These are phyloP conservation scores for Nemania diffusa DNA, from an alignment of 2,329 filamentous ascomycete genomes.

Conservation along the genomic window DNA sequence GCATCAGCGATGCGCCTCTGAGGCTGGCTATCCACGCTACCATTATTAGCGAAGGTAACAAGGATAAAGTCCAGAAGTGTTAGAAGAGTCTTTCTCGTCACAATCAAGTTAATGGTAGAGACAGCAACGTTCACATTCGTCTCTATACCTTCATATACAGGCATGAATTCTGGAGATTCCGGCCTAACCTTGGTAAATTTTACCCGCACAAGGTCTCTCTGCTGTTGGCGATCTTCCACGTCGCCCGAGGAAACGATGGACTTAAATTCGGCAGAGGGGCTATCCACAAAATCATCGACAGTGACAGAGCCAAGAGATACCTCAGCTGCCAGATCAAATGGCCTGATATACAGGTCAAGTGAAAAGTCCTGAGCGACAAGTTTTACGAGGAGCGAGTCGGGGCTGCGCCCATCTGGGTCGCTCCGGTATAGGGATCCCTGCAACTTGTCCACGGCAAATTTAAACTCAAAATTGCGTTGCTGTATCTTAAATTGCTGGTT, in stretches of 20 bases:
- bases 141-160: conserved; percentile 90
- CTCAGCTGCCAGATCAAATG: conserved; percentile 93
- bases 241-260: conserved; percentile 92
- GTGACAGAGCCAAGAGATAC: conserved; percentile 87
- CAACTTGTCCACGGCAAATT: conserved; percentile 93
- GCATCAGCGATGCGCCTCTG: conserved; percentile 51
- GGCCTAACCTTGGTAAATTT: conserved; percentile 91
- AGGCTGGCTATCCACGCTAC: conserved; percentile 48
- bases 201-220: conserved; percentile 85
- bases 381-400: conserved; percentile 87
- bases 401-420: conserved; percentile 78
- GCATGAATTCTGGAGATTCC: conserved; percentile 91
- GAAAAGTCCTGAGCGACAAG: conserved; percentile 90
- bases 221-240: conserved; percentile 75
- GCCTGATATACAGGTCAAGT: conserved; percentile 86
- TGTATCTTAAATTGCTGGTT: conserved; percentile 76
- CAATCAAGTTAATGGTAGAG: conserved; percentile 94
- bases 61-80: conserved; percentile 95
- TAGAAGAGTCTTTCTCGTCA: conserved; percentile 90
- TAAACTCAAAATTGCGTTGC: conserved; percentile 94
- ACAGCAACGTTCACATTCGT: conserved; percentile 91
- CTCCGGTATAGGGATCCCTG: conserved; percentile 92
- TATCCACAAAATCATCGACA: conserved; percentile 94
- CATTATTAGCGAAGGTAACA: conserved; percentile 81
- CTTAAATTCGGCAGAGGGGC: conserved; percentile 89